These are phyloP conservation scores for Filosporella fistucella DNA, from an alignment of 495 filamentous ascomycete species.

Conservation along the genomic window DNA sequence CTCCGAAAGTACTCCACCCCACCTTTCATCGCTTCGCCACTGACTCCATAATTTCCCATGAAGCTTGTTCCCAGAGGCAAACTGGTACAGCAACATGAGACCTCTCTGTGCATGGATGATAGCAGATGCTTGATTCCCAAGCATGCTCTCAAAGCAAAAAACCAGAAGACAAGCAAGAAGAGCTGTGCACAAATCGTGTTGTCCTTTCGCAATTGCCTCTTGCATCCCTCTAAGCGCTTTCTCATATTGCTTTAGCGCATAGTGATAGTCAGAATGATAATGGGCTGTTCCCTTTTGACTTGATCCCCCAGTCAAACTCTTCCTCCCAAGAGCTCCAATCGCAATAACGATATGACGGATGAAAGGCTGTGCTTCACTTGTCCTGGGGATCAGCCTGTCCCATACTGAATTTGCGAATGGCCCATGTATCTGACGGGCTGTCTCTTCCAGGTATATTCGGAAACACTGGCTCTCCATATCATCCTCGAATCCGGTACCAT, in stretches of 20 bases:
- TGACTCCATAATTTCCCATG: background rate
- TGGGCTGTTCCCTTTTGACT: background rate
- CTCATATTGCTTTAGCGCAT: constrained; percentile 7
- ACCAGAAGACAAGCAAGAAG: constrained; percentile 14
- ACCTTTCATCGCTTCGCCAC: background rate
- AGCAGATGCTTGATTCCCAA: constrained; percentile 8
- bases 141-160: constrained; percentile 12
- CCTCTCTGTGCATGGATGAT: constrained; percentile 8
- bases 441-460: constrained; percentile 8
- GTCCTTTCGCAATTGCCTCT: constrained; percentile 10
- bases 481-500: background rate
- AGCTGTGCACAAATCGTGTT: constrained; percentile 10
- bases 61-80: background rate
- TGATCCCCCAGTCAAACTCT: no score
- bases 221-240: constrained; percentile 14
- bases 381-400: constrained; percentile 11
- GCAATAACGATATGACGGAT: constrained; percentile 9
- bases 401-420: constrained; percentile 13
- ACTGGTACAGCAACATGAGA: constrained; percentile 10
- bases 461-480: constrained; percentile 7
- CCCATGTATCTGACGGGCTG: constrained; percentile 2
- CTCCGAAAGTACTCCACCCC: background rate
- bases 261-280: constrained; percentile 6
- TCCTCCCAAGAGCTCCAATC: constrained; percentile 7
- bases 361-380: constrained; percentile 8